Percentiles rank a stretch among this genome's conserved stretches.
These are phyloP conservation scores for Psilocybe cubensis DNA, from an alignment of 768 basidiomycete genomes.

Conservation along the genomic window DNA sequence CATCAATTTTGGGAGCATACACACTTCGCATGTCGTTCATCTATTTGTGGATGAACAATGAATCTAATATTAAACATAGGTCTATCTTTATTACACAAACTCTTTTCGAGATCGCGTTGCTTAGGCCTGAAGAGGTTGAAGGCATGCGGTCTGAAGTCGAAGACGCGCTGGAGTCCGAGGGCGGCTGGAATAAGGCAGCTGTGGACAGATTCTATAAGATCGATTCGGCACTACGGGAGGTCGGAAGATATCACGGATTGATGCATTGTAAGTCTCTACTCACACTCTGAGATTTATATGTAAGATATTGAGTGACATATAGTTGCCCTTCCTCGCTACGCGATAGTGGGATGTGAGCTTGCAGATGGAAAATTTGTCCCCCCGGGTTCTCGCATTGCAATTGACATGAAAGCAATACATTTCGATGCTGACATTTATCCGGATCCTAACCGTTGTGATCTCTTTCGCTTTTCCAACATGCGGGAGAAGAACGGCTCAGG, in stretches of 20 bases:
- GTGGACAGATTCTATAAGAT: constrained; percentile 36
- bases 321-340: constrained; percentile 35
- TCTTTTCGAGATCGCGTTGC: constrained; percentile 36
- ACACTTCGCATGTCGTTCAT: constrained; percentile 35
- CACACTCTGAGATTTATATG: background rate
- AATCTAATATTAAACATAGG: constrained; percentile 16
- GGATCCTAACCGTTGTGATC: constrained; percentile 35
- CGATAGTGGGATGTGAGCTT: constrained; percentile 31
- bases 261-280: constrained; percentile 31
- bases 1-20: constrained; percentile 43
- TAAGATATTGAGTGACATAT: background rate
- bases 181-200: constrained; percentile 39
- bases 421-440: constrained; percentile 37
- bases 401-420: constrained; percentile 39
- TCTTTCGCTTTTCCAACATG: constrained; percentile 40
- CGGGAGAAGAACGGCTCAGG: constrained; percentile 29
- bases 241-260: constrained; percentile 36
- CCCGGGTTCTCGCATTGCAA: constrained; percentile 33
- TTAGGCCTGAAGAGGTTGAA: constrained; percentile 30
- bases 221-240: constrained; percentile 39
- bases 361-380: constrained; percentile 34
- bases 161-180: constrained; percentile 36
- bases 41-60: background rate
- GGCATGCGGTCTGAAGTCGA: constrained; percentile 34
- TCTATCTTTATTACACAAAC: constrained; percentile 40